These are phyloP conservation scores for Physocladia obscura DNA, from an alignment of 192 early-diverging fungal genomes.

Conservation along the genomic window DNA sequence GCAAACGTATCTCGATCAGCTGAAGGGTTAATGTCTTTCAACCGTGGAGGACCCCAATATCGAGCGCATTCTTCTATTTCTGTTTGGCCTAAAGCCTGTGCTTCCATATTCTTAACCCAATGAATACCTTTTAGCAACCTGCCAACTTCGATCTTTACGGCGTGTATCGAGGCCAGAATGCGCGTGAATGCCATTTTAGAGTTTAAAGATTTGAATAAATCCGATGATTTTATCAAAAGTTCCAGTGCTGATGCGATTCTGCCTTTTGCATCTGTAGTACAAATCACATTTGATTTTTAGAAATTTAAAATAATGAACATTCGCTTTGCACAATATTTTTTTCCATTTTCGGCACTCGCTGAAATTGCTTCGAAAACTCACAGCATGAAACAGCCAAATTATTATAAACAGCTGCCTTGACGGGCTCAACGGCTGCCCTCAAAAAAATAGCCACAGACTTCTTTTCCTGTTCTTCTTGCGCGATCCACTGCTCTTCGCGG, in stretches of 20 bases:
- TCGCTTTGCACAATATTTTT: too few relatives aligned
- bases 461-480: constrained; percentile 3
- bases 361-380: too few relatives aligned
- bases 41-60: constrained; percentile 34
- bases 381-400: constrained; percentile 18
- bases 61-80: constrained; percentile 37
- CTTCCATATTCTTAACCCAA: constrained; percentile 47
- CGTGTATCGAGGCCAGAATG: constrained; percentile 26
- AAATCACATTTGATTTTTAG: too few relatives aligned
- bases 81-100: constrained; percentile 35
- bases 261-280: constrained; percentile 36
- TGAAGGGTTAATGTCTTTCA: constrained; percentile 34
- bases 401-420: neutral
- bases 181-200: constrained; percentile 16
- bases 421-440: neutral
- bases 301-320: too few relatives aligned
- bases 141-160: constrained; percentile 36
- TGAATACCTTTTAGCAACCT: constrained; percentile 34
- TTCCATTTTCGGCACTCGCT: too few relatives aligned
- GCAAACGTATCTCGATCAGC: constrained; percentile 26
- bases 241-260: constrained; percentile 34
- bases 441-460: neutral
- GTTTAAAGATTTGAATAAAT: constrained; percentile 31
- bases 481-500: neutral
- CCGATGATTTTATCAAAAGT: constrained; percentile 27